phyloP scores from a whole-genome alignment of 1,284 basidiomycete species.

The Cystobasidium pallidum region DNA sequence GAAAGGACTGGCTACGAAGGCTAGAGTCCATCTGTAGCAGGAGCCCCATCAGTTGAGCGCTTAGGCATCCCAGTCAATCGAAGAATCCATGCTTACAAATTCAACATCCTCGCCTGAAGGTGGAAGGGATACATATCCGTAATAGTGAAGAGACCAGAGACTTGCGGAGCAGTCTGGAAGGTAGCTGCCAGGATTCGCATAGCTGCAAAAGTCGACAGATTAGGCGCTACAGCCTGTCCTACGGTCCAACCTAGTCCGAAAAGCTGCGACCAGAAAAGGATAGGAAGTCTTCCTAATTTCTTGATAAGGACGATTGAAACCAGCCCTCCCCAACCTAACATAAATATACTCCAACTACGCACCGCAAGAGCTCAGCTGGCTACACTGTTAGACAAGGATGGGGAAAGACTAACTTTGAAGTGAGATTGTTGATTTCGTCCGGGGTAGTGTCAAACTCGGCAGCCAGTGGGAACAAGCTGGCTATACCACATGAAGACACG shows the following conservation, averaged over 20 bases:
- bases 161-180: slow-evolving; percentile 63
- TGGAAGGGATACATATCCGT: slow-evolving; percentile 73
- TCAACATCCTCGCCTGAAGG: slow-evolving; percentile 73
- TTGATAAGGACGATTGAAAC: slow-evolving; percentile 66
- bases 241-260: slow-evolving; percentile 50
- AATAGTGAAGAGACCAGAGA: slow-evolving; percentile 28
- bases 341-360: slow-evolving; percentile 68
- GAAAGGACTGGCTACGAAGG: slow-evolving; percentile 65
- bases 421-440: slow-evolving; percentile 66
- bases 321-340: slow-evolving; percentile 68
- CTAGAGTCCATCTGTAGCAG: slow-evolving; percentile 52
- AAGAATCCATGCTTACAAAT: slow-evolving; percentile 63
- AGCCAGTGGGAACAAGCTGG: slow-evolving; percentile 65
- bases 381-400: neutral
- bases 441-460: slow-evolving; percentile 65
- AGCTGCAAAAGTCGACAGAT: slow-evolving; percentile 61
- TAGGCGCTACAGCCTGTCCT: slow-evolving; percentile 64
- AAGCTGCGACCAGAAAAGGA: slow-evolving; percentile 68
- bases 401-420: slow-evolving; percentile 47
- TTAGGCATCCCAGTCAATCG: neutral
- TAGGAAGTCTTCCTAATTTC: slow-evolving; percentile 65
- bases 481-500: slow-evolving; percentile 51
- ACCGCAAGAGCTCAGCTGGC: slow-evolving; percentile 15
- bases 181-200: slow-evolving; percentile 72
- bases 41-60: neutral